These are phyloP conservation scores for Asterochloris erici DNA, from an alignment of 139 green algal species.

Conservation along the genomic window DNA sequence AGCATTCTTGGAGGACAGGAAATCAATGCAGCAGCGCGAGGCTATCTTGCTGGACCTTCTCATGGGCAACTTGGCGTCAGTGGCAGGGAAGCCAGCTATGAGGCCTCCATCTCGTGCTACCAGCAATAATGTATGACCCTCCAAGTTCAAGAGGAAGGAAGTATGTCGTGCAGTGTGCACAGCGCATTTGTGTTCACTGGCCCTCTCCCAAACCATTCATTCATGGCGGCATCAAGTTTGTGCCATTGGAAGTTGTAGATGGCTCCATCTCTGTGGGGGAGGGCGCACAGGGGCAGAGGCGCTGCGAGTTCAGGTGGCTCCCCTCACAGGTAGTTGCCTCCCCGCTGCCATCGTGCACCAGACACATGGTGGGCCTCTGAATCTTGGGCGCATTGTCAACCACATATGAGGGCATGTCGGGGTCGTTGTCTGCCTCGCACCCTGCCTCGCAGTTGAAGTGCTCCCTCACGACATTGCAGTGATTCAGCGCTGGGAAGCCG, in stretches of 20 bases:
- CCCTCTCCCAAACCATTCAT: too few relatives aligned
- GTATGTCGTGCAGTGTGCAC: too few relatives aligned
- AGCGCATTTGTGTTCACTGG: too few relatives aligned
- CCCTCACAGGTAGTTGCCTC: conserved; percentile 30
- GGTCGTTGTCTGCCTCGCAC: conserved; percentile 19
- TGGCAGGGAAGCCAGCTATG: too few relatives aligned
- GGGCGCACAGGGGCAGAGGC: conserved; percentile 48
- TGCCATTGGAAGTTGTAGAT: too few relatives aligned
- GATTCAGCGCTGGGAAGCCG: conserved; percentile 54
- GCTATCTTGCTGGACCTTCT: conserved; percentile 8
- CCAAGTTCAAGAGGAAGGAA: too few relatives aligned
- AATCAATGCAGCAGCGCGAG: conserved; percentile 2
- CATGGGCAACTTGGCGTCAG: neutral
- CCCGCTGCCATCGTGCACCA: conserved; percentile 14
- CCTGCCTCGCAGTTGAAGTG: conserved; percentile 58
- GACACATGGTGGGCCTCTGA: conserved; percentile 61
- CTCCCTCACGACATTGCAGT: conserved; percentile 64
- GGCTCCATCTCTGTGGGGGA: too few relatives aligned
- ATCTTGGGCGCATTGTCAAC: conserved; percentile 54
- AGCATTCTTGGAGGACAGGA: neutral
- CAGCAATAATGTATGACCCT: too few relatives aligned
- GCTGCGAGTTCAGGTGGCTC: conserved; percentile 27
- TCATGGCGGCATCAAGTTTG: too few relatives aligned
- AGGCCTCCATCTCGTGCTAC: too few relatives aligned
- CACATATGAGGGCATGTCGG: conserved; percentile 51